Base-by-base conservation (phyloP, 495 filamentous ascomycete species). In the Cladorrhinum samala region DNA sequence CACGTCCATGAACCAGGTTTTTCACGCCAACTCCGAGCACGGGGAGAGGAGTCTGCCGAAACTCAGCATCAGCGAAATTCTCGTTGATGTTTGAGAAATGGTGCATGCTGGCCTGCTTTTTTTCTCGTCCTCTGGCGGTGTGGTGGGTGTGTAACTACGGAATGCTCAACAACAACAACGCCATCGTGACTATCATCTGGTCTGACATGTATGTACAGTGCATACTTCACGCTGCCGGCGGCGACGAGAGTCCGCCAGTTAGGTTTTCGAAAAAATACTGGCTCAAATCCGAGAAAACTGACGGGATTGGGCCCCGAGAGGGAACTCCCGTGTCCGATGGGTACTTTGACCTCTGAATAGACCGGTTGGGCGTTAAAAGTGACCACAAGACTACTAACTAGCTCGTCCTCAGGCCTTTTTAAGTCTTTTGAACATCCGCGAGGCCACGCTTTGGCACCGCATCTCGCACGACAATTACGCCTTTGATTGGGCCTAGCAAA, bases 401-500 rank as follows among this genome's bases (percentile, higher is more conserved):
- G 14, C 17, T 51, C 23, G 23, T n/a, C 19, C 49, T 42, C n/a
- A n/a, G n/a, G n/a, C n/a, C n/a, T n/a, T n/a, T n/a, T n/a, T n/a
- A n/a, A 16, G 21, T 9, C 16, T 9, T 27, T 25, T 17, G 8
- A 30, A 24, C 25, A 2, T 19, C 38, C 52, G 38, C 36, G 23
- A 49, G 40, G 46, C 9, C 37, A 37, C 19, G 27, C 9, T 18
- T 24, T 6, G 30, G 25, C 14, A 14, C 19, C 11, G 53, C 21
- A 41, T 48, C 42, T 57, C 44, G 49, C 48, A 39, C 33, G 38
- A 42, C 27, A 23, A 20, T 46, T 27, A 46, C 50, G 41, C 41
- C 39, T 16, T 45, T 50, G 50, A 57, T 53, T 57, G 55, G 55
- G 24, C 33, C 30, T 21, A 20, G 9, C 13, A 20, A n/a, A n/a